Evolutionary conservation across 495 filamentous ascomycete species (phyloP), one percentile per base, ranked within the genome.

Genomic region (Xylaria telfairii): DNA sequence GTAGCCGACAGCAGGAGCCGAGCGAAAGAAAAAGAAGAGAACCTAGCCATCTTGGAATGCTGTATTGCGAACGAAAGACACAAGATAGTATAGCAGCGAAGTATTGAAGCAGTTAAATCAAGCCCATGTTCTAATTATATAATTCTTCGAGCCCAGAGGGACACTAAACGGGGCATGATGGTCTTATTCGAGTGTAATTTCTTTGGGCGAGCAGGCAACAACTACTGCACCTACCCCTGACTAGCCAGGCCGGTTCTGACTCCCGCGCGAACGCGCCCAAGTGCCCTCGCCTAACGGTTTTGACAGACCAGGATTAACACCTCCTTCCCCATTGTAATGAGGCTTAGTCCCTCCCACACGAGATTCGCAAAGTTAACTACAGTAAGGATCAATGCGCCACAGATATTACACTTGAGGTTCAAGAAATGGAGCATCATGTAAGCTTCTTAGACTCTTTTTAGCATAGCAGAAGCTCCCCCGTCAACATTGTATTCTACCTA

Each of bases 1-100:
- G 70, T 73, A 3, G 70, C 74, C 4, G 54, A 68, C 17, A 77
- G 39, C 12, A 78, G 37, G 60, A 76, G 53, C 54, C 53, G 68
- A 42, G 19, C 67, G 34, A 78, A 34, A 4, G 66, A 53, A 46
- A 53, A 47, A 34, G 32, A 65, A 62, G 67, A 41, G 34, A 70
- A 42, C 8, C 47, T 72, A 34, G 72, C 68, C 76, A 78, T 78
- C 39, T 69, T 67, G 64, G 62, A 56, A 4, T 32, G 60, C 37
- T 21, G 17, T 37, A 53, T 65, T 37, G 44, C 24, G 39, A 62
- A 62, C 15, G 56, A 69, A 30, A n/a, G 56, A 69, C 26, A 53
- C 54, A 59, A 69, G 56, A 69, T 49, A 30, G 26, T 28, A 24
- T 60, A 57, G 10, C 8, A 47, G 41, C n/a, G 7, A 24, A 3